These are phyloP conservation scores for Mortierella sp. DNA, from an alignment of 371 early-diverging fungal genomes.

Conservation along the genomic window DNA sequence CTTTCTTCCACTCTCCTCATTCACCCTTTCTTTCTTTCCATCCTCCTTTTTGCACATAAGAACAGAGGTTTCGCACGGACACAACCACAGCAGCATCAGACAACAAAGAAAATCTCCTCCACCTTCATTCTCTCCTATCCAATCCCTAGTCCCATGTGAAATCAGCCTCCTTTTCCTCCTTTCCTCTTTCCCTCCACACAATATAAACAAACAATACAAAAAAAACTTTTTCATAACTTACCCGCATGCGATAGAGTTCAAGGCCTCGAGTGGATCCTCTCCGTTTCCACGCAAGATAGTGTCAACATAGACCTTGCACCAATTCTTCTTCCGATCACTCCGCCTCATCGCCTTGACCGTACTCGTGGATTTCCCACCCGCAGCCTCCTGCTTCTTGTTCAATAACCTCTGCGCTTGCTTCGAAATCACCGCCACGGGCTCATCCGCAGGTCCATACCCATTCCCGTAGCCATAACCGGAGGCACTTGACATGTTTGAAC, in stretches of 20 bases:
- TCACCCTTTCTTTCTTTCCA: neutral
- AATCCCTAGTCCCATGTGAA: constrained; percentile 38
- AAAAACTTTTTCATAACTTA: constrained; percentile 15
- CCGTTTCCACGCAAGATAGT: constrained; percentile 47
- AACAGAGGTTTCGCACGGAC: neutral
- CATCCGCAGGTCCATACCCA: constrained; percentile 19
- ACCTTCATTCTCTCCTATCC: constrained; percentile 11
- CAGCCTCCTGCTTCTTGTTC: constrained; percentile 44
- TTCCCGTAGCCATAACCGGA: constrained; percentile 12
- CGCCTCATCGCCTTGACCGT: constrained; percentile 47
- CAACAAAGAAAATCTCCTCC: constrained; percentile 7
- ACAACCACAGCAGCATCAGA: neutral
- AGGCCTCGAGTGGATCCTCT: constrained; percentile 26
- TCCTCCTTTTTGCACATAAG: neutral
- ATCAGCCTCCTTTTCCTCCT: neutral
- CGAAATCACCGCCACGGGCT: constrained; percentile 21
- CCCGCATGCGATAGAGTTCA: constrained; percentile 31
- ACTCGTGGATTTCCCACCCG: constrained; percentile 14
- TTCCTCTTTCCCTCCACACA: neutral
- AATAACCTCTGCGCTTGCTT: constrained; percentile 49
- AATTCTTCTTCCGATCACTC: constrained; percentile 49
- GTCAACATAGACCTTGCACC: constrained; percentile 57
- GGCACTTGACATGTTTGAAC: constrained; percentile 28
- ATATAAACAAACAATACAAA: constrained; percentile 14
- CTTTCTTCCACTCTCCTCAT: neutral